Conservation (phyloP, 129 eudicot species). For the Flaveria bidentis region DNA sequence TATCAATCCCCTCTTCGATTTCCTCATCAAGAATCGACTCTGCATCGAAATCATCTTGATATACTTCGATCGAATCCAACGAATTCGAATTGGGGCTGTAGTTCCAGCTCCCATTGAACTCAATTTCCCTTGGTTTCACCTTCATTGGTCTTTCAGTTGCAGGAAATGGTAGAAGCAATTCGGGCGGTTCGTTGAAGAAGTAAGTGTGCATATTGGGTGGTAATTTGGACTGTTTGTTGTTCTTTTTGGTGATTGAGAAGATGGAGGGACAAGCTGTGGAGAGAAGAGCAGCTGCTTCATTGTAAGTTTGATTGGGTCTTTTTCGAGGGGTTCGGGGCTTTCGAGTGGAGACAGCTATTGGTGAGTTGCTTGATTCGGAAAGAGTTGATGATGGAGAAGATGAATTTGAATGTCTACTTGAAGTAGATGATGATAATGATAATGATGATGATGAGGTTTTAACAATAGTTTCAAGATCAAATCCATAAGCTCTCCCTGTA, state of each 20-base stretch:
- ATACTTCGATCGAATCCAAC: slow-evolving; percentile 41
- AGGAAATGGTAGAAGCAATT: slow-evolving; percentile 61
- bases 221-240: slow-evolving; percentile 47
- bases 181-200: slow-evolving; percentile 51
- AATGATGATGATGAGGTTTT: slow-evolving; percentile 54
- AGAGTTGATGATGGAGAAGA: slow-evolving; percentile 90
- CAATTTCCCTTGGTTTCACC: slow-evolving; percentile 46
- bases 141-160: slow-evolving; percentile 44
- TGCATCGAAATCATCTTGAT: slow-evolving; percentile 73
- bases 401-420: slow-evolving; percentile 66
- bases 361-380: slow-evolving; percentile 85
- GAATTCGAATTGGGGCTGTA: slow-evolving; percentile 40
- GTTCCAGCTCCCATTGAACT: slow-evolving; percentile 22
- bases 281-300: slow-evolving; percentile 94
- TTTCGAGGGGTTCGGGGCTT: slow-evolving; percentile 93
- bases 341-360: slow-evolving; percentile 60
- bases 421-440: slow-evolving; percentile 53
- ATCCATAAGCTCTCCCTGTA: slow-evolving; percentile 58
- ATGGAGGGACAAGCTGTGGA: slow-evolving; percentile 88
- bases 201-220: slow-evolving; percentile 30
- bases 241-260: slow-evolving; percentile 54
- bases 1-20: slow-evolving; percentile 81
- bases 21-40: slow-evolving; percentile 92
- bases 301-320: slow-evolving; percentile 90
- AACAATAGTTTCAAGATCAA: slow-evolving; percentile 63